Conservation (phyloP, 495 filamentous ascomycete genomes). For the Xanthoparmelia taractica region DNA sequence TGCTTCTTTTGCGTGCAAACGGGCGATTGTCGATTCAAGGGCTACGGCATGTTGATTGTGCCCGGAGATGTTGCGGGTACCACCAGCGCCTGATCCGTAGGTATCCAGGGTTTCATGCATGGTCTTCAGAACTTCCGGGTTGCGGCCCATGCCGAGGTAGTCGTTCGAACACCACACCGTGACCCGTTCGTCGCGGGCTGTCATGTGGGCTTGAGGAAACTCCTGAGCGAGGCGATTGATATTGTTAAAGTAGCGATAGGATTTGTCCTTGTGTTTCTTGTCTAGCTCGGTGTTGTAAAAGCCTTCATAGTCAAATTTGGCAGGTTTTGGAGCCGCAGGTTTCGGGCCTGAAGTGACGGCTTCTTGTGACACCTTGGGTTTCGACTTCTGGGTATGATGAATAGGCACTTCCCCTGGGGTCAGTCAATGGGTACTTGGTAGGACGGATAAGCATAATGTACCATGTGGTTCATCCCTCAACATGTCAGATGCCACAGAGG, state of each 20-base stretch:
- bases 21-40: constrained; percentile 76
- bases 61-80: constrained; percentile 94
- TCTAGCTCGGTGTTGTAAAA: constrained; percentile 86
- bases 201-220: constrained; percentile 90
- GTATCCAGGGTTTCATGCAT: constrained; percentile 95
- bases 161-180: constrained; percentile 99
- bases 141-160: constrained; percentile 95
- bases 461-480: constrained; percentile 55
- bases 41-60: constrained; percentile 91
- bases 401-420: constrained; percentile 18
- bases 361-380: constrained; percentile 13
- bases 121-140: constrained; percentile 71
- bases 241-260: constrained; percentile 99
- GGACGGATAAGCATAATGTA: background rate
- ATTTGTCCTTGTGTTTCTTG: constrained; percentile 99
- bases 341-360: constrained; percentile 33
- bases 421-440: background rate
- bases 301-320: constrained; percentile 77
- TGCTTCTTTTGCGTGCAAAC: constrained; percentile 82
- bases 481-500: constrained; percentile 58
- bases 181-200: constrained; percentile 75
- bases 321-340: constrained; percentile 38
- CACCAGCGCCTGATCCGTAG: constrained; percentile 92
- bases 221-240: constrained; percentile 97
- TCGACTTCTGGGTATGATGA: constrained; percentile 19